Conservation (phyloP, 1,139 yeast species). For the Torulaspora pretoriensis region DNA sequence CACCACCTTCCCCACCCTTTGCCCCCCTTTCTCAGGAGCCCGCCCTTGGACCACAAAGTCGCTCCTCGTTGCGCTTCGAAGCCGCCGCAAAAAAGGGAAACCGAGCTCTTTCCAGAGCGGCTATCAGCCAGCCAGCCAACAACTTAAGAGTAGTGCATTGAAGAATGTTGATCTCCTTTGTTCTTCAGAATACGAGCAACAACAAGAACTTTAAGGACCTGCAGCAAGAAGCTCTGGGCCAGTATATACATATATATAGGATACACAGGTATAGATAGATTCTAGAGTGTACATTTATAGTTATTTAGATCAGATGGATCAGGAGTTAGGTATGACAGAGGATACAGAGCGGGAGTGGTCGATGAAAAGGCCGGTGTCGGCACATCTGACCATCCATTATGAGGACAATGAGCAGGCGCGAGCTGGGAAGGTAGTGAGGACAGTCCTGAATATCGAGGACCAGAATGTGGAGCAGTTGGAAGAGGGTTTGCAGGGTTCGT, state of each 20-base stretch:
- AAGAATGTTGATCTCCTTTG: not conserved
- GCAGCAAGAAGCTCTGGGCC: not conserved
- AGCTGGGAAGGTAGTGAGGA: slow-evolving; percentile 8
- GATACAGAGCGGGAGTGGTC: slow-evolving; percentile 10
- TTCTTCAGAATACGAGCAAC: not conserved
- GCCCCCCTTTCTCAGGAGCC: not conserved
- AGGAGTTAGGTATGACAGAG: not conserved
- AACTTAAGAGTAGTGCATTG: not conserved
- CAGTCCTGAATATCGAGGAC: slow-evolving; percentile 11
- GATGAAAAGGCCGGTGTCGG: slow-evolving; percentile 15
- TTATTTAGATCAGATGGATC: no score
- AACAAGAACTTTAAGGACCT: not conserved
- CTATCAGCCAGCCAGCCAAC: not conserved
- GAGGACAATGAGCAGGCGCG: slow-evolving; percentile 5
- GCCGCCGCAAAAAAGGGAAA: not conserved
- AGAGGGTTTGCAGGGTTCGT: not conserved
- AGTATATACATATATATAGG: not conserved
- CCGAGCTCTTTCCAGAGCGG: not conserved
- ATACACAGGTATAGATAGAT: not conserved
- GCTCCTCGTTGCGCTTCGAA: not conserved
- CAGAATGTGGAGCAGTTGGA: not conserved
- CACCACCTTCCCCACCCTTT: no score
- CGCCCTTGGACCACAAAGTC: not conserved
- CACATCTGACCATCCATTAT: slow-evolving; percentile 15
- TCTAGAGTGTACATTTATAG: not conserved